A percentile compares a stretch with the other conserved stretches of the same genome.
Evolutionary conservation across 305 asterid genomes (phyloP).

Genomic region (Fraxinus angustifolia): DNA sequence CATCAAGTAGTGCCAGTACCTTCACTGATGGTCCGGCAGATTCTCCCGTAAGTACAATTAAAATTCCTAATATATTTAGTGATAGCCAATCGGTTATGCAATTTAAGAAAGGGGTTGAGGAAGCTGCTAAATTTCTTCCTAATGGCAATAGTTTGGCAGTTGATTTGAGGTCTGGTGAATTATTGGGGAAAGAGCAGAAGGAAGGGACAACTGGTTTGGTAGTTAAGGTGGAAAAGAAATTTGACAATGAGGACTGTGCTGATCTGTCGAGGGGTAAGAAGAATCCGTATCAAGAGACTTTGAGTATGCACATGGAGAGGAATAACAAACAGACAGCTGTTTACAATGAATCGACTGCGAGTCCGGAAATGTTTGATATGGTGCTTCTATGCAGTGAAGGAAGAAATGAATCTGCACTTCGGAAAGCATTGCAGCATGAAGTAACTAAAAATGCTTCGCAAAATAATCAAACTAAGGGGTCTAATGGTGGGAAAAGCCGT

Average conservation of each 20-base stretch:
- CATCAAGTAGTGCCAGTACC: conserved; percentile 49
- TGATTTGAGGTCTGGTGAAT: conserved; percentile 27
- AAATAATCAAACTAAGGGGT: conserved; percentile 37
- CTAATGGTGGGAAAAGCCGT: conserved; percentile 50
- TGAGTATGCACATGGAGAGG: conserved; percentile 39
- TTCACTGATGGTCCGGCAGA: conserved; percentile 46
- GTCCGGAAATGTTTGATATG: conserved; percentile 62
- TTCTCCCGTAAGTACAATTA: conserved; percentile 58
- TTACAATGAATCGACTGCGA: conserved; percentile 54
- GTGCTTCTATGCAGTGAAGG: conserved; percentile 77
- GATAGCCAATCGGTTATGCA: conserved; percentile 62
- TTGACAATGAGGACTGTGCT: conserved; percentile 20
- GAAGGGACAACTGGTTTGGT: conserved; percentile 12
- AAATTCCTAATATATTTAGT: conserved; percentile 50
- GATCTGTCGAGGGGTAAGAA: conserved; percentile 53
- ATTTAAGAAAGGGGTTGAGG: conserved; percentile 67
- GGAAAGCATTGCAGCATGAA: conserved; percentile 55
- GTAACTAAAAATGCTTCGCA: conserved; percentile 33
- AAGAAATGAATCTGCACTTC: conserved; percentile 56
- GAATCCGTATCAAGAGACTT: conserved; percentile 38
- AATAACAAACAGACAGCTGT: conserved; percentile 70
- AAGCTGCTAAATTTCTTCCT: conserved; percentile 71
- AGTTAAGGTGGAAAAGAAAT: conserved; percentile 39
- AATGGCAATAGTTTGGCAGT: conserved; percentile 35
- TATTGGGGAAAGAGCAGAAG: conserved; percentile 24